These are phyloP conservation scores for Sporobolomyces pararoseus DNA, from an alignment of 768 basidiomycete species.

Conservation along the genomic window DNA sequence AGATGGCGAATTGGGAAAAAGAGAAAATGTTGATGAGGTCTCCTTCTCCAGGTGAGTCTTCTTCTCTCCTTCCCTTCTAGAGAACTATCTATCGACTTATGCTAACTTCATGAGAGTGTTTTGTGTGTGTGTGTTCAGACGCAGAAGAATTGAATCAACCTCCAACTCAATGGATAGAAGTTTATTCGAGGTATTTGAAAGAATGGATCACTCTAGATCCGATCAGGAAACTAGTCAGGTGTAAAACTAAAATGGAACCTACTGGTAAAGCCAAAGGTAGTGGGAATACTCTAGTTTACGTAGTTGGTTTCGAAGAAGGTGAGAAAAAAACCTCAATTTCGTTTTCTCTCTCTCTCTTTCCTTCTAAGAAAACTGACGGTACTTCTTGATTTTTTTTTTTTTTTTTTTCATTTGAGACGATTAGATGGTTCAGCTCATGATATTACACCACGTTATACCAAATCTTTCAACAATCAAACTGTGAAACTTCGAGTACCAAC, in stretches of 20 bases:
- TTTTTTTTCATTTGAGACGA: neutral
- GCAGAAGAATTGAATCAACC: slow-evolving; percentile 49
- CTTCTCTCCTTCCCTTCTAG: neutral
- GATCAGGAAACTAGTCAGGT: slow-evolving; percentile 73
- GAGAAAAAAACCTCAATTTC: slow-evolving; percentile 18
- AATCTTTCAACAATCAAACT: slow-evolving; percentile 69
- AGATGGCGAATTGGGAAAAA: slow-evolving; percentile 24
- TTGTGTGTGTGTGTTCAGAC: slow-evolving; percentile 4
- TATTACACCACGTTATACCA: slow-evolving; percentile 83
- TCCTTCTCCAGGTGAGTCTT: slow-evolving; percentile 38
- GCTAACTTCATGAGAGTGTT: too few species aligned
- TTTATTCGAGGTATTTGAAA: slow-evolving; percentile 84
- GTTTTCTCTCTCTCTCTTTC: neutral
- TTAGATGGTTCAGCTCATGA: slow-evolving; percentile 81
- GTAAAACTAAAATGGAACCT: slow-evolving; percentile 64
- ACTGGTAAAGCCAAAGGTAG: slow-evolving; percentile 15
- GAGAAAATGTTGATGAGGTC: slow-evolving; percentile 20
- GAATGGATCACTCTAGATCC: slow-evolving; percentile 94
- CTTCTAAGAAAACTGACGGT: too few species aligned
- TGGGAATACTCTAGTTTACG: slow-evolving; percentile 83
- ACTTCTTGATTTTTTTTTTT: neutral
- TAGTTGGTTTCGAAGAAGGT: slow-evolving; percentile 83
- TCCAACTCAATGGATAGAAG: slow-evolving; percentile 95
- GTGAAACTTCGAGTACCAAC: slow-evolving; percentile 49
- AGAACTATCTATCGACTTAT: too few species aligned